phyloP scores from a whole-genome alignment of 2,329 filamentous ascomycete species.

The Nemania abortiva region DNA sequence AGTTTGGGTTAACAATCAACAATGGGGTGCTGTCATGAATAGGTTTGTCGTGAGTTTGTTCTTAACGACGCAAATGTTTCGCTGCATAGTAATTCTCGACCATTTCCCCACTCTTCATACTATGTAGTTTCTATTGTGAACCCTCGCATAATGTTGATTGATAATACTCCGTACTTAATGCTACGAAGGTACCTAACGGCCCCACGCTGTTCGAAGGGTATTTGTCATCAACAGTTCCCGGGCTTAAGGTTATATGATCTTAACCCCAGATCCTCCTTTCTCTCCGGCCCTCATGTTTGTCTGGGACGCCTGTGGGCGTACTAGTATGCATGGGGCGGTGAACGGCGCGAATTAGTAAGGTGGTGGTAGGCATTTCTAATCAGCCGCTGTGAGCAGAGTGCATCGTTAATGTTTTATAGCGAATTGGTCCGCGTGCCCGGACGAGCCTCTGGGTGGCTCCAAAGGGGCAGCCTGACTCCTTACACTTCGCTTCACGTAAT shows the following conservation, averaged over 20 bases:
- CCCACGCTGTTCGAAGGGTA: conserved; percentile 1
- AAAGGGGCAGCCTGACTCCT: neutral
- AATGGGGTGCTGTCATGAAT: neutral
- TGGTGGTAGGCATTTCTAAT: conserved; percentile 14
- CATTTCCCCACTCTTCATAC: neutral
- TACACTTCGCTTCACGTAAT: neutral
- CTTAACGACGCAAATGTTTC: neutral
- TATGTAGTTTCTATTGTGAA: neutral
- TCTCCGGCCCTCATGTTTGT: conserved; percentile 3
- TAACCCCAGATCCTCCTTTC: conserved; percentile 2
- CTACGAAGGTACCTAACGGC: neutral
- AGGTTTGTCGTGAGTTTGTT: neutral
- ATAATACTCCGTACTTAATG: conserved; percentile 5
- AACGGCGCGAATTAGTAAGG: neutral
- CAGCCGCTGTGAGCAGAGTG: conserved; percentile 6
- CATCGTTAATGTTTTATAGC: conserved; percentile 6
- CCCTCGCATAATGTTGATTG: conserved; percentile 1
- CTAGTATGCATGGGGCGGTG: conserved; percentile 5
- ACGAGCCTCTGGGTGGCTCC: neutral
- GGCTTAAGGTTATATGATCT: conserved; percentile 1
- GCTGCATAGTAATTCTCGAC: conserved; percentile 10
- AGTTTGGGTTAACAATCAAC: neutral
- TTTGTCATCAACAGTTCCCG: conserved; percentile 4
- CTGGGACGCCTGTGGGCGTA: neutral
- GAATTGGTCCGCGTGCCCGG: conserved; percentile 2